These are phyloP conservation scores for Lactarius psammicola DNA, from an alignment of 768 basidiomycete species.

Conservation along the genomic window DNA sequence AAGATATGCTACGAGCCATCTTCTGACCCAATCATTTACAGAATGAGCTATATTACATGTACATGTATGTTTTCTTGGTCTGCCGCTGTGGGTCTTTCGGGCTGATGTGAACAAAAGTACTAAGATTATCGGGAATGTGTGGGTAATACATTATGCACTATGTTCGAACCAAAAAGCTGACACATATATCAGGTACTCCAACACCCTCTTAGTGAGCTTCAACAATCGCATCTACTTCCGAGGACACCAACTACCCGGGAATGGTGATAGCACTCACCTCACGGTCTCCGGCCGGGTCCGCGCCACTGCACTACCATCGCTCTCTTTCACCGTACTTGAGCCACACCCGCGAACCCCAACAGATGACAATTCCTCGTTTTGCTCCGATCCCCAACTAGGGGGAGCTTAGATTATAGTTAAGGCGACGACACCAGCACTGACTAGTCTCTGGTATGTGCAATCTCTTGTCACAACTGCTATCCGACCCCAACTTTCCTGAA, in stretches of 20 bases:
- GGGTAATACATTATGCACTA: not conserved
- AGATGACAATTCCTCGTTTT: no score
- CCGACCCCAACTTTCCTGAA: not conserved
- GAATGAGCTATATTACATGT: not conserved
- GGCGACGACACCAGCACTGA: no score
- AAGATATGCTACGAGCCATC: not conserved
- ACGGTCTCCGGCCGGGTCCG: not conserved
- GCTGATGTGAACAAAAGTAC: not conserved
- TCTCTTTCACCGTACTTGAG: not conserved
- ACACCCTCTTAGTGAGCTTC: not conserved
- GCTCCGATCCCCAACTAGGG: not conserved
- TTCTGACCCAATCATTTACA: not conserved
- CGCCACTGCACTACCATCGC: not conserved
- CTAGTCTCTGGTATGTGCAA: not conserved
- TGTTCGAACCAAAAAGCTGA: not conserved
- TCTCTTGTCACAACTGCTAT: not conserved
- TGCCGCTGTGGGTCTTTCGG: not conserved
- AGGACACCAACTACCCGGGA: not conserved
- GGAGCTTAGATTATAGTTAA: not conserved
- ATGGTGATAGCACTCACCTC: not conserved
- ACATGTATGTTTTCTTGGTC: not conserved
- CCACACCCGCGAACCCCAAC: not conserved
- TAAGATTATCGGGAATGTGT: not conserved
- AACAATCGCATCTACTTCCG: not conserved
- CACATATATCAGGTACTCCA: not conserved